phyloP scores from a whole-genome alignment of 228 moss, liverwort and hornwort genomes.

The Sphagnum magellanicum region DNA sequence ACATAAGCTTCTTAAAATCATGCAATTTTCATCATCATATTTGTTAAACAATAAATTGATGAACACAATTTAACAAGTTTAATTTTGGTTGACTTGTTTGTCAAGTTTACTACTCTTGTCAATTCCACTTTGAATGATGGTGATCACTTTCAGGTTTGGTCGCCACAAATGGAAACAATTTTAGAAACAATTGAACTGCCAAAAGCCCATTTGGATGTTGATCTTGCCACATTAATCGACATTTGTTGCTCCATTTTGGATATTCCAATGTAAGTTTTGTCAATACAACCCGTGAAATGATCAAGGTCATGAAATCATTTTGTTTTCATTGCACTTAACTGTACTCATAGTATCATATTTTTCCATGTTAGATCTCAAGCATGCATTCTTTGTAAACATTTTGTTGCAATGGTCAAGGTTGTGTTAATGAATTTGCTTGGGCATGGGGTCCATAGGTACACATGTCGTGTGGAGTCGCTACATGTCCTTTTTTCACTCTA shows the following conservation, averaged over 20 bases:
- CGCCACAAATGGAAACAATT: conserved; percentile 30
- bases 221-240: conserved; percentile 59
- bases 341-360: not conserved
- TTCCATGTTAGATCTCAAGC: not conserved
- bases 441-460: conserved; percentile 22
- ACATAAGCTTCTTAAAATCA: no score
- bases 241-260: conserved; percentile 71
- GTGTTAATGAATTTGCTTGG: not conserved
- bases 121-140: no score
- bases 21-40: no score
- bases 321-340: not conserved
- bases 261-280: conserved; percentile 61
- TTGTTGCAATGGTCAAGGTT: not conserved
- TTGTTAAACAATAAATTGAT: no score
- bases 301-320: not conserved
- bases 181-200: conserved; percentile 44
- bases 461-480: conserved; percentile 43
- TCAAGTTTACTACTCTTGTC: no score
- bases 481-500: conserved; percentile 39
- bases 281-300: not conserved
- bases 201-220: conserved; percentile 43
- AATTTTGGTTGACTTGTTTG: no score
- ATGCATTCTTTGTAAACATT: not conserved
- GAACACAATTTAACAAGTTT: no score
- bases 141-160: conserved; percentile 40